Base-by-base conservation (phyloP, 2,329 filamentous ascomycete species). In the Penicillium brevicompactum region DNA sequence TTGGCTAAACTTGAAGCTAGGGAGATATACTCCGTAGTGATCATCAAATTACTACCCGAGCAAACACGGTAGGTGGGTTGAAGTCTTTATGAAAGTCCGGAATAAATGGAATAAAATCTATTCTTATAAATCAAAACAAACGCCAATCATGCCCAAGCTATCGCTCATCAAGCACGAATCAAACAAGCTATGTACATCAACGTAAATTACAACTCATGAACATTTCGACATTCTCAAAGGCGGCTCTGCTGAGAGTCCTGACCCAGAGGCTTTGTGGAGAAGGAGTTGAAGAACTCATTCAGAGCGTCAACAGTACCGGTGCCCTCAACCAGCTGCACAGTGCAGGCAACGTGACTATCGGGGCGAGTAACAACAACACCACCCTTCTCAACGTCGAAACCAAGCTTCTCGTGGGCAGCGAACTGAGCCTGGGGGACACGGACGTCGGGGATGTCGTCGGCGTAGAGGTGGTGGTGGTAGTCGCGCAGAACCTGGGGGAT, bases 331-430 rank as follows among this genome's bases (percentile, higher is more conserved):
- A 97, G 77, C 64, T 81, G 81, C 10, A 89, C 84, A 4, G 92
- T 89, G 58, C 90, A 82, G 21, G 89, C 90, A 27, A 96, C 88
- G 71, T 96, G 94, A 7, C 91, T 91, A 72, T 96, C 92, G 0
- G 92, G 92, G 43, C 92, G 79, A 7, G 95, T 90, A 9, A 96
- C 88, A 1, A 95, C 87, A 2, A 96, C 84, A 53, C 88, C 91
- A 10, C 91, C 91, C 58, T 78, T 82, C 58, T 89, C 85, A 67
- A 88, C 79, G 60, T 88, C 83, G 24, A 96, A 72, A 0, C 92
- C 92, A 81, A 96, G 88, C 81, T 96, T 96, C 41, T 87, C 87
- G 73, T 97, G 92, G 5, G 91, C 91, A 2, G 90, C 82, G 5
- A 88, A 91, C 63, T 80, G 81, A 1, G 89, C 87, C 18, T 87